A percentile compares a stretch with the other conserved stretches of the same genome.
Evolutionary conservation across 352 stramenopile genomes (phyloP).

Genomic region (Globisporangium echinulatum): DNA sequence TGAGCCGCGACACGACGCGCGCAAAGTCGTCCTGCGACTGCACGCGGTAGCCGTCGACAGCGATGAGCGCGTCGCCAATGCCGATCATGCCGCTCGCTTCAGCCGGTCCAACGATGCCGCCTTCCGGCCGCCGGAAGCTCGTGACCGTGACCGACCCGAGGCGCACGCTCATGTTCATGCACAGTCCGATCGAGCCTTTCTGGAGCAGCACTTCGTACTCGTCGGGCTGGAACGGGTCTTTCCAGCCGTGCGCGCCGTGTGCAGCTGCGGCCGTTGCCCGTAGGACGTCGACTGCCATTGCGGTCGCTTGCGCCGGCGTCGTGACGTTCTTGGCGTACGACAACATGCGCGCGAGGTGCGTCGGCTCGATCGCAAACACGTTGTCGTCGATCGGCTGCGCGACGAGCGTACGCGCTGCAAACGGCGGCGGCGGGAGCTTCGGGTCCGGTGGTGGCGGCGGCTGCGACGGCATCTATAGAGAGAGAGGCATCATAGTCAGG

Average conservation of each 20-base stretch:
- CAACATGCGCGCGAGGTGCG: constrained; percentile 36
- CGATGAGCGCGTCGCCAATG: constrained; percentile 72
- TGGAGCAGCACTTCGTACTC: constrained; percentile 85
- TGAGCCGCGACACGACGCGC: constrained; percentile 73
- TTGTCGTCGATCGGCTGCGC: constrained; percentile 60
- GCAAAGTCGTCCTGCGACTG: constrained; percentile 78
- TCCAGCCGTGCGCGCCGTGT: constrained; percentile 55
- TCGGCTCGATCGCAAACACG: constrained; percentile 43
- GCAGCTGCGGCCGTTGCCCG: constrained; percentile 40
- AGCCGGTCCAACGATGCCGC: constrained; percentile 64
- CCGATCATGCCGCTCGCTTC: constrained; percentile 78
- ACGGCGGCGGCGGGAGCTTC: constrained; percentile 44
- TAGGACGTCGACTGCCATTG: constrained; percentile 64
- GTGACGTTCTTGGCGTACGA: constrained; percentile 58
- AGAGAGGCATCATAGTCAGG: not conserved
- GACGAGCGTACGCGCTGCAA: constrained; percentile 49
- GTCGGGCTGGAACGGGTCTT: constrained; percentile 48
- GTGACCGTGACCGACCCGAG: constrained; percentile 74
- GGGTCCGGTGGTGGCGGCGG: constrained; percentile 19
- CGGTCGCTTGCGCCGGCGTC: constrained; percentile 49
- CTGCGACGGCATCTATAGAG: not conserved
- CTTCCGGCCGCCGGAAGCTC: constrained; percentile 75
- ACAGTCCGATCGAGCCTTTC: constrained; percentile 82
- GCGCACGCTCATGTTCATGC: constrained; percentile 89
- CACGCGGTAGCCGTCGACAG: constrained; percentile 74